Base-by-base conservation (phyloP, 768 basidiomycete genomes). In the Russula sp. region DNA sequence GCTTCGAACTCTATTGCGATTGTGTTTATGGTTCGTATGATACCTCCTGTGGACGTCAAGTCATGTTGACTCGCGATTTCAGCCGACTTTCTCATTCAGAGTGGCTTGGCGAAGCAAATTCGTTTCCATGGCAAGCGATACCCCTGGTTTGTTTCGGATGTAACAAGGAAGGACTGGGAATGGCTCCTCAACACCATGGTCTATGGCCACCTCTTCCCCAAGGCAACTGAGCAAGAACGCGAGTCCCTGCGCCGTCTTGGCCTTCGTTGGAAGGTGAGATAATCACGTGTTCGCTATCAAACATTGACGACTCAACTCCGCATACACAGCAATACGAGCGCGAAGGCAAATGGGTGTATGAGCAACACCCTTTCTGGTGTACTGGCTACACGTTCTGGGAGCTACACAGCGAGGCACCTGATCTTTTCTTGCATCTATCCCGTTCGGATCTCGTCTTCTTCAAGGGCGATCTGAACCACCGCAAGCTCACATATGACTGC, bases 381-480 rank as follows among this genome's bases (percentile, higher is more conserved):
- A 92, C 92, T n/a, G 94, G 94, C 7, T 95, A 92, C 78, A 95
- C 93, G 46, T 96, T 86, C 79, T 94, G 92, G 91, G 89, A 92
- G 59, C 74, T 92, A 52, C 88, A 87, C 67, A 79, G 80, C 64
- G 91, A 94, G 74, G 90, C 90, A 0, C 92, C 92, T 2, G 92
- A 93, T 80, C 77, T 97, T 56, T 98, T 96, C 83, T 83, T 96
- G 59, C 88, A 96, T 73, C 86, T 98, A 44, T 89, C 91, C 62
- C 86, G 86, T 38, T 92, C 91, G 36, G 90, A 97, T 72, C 84
- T 98, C 51, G 95, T 97, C 71, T 81, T 84, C 73, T 97, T 97
- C 84, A 98, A 98, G 77, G 95, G 95, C 14, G 92, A 94, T 72
- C 78, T 96, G 24, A 96, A 96, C 75, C 93, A 95, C 76, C 88